A percentile compares a stretch with the other conserved stretches of the same genome.
These are phyloP conservation scores for Pseudopithomyces maydicus DNA, from an alignment of 2,329 filamentous ascomycete genomes.

Conservation along the genomic window DNA sequence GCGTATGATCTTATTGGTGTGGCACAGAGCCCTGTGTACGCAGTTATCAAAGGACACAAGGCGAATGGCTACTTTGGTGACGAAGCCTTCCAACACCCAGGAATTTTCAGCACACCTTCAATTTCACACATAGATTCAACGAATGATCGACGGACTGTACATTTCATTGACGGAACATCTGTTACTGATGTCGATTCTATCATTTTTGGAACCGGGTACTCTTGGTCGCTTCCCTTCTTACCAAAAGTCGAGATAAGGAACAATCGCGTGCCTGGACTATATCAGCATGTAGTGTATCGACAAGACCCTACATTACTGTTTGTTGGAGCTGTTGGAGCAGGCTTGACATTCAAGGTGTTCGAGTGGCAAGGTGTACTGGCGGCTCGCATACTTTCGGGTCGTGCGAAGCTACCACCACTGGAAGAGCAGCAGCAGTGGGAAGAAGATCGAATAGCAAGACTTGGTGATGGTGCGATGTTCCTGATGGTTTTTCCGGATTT, in stretches of 20 bases:
- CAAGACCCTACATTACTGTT: conserved; percentile 62
- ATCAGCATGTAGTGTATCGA: conserved; percentile 63
- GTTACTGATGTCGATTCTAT: conserved; percentile 63
- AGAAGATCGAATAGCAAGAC: conserved; percentile 55
- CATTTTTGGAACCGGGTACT: conserved; percentile 71
- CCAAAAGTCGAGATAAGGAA: conserved; percentile 55
- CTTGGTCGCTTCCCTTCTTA: conserved; percentile 65
- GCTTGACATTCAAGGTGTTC: conserved; percentile 69
- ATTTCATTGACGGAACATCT: conserved; percentile 61
- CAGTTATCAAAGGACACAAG: conserved; percentile 60
- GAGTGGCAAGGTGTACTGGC: conserved; percentile 71
- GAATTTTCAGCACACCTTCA: conserved; percentile 54
- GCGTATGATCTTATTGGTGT: conserved; percentile 57
- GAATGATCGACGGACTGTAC: conserved; percentile 51
- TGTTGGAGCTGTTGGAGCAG: conserved; percentile 58
- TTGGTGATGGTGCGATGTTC: conserved; percentile 64
- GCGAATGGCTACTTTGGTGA: conserved; percentile 62
- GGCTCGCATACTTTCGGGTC: conserved; percentile 62
- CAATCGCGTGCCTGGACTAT: conserved; percentile 62
- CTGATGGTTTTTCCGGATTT: conserved; percentile 65
- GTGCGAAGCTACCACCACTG: conserved; percentile 55
- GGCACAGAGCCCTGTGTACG: conserved; percentile 56
- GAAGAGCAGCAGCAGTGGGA: conserved; percentile 64
- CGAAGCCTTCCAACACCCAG: conserved; percentile 64
- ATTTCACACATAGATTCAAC: conserved; percentile 51